Conservation (phyloP, 495 filamentous ascomycete species). For the Trichoderma orchidacearum region DNA sequence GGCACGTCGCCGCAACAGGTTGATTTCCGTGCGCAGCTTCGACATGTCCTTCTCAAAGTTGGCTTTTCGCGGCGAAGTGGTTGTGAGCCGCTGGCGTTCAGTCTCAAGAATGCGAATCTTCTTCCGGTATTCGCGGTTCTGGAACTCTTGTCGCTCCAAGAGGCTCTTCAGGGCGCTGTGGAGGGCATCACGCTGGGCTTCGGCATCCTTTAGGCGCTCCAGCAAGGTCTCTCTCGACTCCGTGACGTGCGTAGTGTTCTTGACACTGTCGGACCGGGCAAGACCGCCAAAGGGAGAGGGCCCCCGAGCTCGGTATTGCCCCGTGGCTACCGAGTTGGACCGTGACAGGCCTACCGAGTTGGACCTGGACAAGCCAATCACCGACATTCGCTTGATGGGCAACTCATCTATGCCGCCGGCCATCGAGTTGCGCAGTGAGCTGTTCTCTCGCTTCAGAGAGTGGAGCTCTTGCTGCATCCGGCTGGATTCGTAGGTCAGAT, state of each 20-base stretch:
- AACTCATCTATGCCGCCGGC: constrained; percentile 10
- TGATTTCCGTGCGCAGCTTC: constrained; percentile 70
- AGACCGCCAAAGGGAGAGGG: constrained; percentile 14
- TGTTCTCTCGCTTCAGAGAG: constrained; percentile 54
- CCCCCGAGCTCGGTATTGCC: constrained; percentile 11
- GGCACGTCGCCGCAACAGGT: constrained; percentile 69
- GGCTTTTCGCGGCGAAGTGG: constrained; percentile 52
- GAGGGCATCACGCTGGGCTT: constrained; percentile 84
- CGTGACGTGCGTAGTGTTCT: constrained; percentile 30
- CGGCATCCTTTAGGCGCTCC: constrained; percentile 82
- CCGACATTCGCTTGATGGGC: neutral
- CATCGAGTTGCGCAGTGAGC: constrained; percentile 16
- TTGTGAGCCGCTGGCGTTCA: constrained; percentile 62
- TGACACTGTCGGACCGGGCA: constrained; percentile 42
- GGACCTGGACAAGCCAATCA: constrained; percentile 1
- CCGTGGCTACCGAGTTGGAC: constrained; percentile 29
- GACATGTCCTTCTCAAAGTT: constrained; percentile 75
- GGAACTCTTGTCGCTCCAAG: constrained; percentile 75
- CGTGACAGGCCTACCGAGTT: constrained; percentile 21
- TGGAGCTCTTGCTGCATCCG: constrained; percentile 73
- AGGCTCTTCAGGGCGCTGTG: constrained; percentile 74
- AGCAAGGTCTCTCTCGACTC: constrained; percentile 58
- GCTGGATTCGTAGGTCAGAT: constrained; percentile 58
- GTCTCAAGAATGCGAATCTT: constrained; percentile 58
- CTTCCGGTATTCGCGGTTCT: constrained; percentile 68